phyloP scores from a whole-genome alignment of 2,329 filamentous ascomycete species.

The Colletotrichum sp. region DNA sequence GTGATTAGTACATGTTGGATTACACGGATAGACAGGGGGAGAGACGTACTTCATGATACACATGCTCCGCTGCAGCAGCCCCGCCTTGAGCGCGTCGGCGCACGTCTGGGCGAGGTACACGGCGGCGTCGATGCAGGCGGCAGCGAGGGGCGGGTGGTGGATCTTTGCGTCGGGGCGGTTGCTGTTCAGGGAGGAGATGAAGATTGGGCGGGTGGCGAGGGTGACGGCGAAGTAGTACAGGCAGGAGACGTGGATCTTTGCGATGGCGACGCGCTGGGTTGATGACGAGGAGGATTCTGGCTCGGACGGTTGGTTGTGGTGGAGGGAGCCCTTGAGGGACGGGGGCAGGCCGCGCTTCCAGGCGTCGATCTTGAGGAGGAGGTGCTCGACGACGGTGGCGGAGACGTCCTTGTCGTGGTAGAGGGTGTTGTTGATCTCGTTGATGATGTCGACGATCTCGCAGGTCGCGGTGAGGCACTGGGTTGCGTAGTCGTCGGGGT shows the following conservation, averaged over 20 bases:
- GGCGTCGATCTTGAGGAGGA: constrained; percentile 45
- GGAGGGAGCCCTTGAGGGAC: constrained; percentile 28
- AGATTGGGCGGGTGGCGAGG: neutral
- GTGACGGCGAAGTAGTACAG: neutral
- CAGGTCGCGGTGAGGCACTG: constrained; percentile 45
- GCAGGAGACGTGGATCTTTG: neutral
- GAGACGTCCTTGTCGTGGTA: constrained; percentile 44
- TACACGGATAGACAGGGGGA: too few species aligned
- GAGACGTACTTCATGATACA: neutral
- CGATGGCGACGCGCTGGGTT: neutral
- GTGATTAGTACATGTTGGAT: accelerated
- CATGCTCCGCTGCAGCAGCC: neutral
- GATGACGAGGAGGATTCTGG: neutral
- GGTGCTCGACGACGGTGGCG: constrained; percentile 39
- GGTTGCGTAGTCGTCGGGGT: constrained; percentile 25
- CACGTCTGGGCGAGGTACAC: neutral
- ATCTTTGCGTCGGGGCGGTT: neutral
- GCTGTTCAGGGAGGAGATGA: neutral
- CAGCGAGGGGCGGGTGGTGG: constrained; percentile 40
- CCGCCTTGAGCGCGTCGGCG: neutral
- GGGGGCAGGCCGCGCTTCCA: constrained; percentile 51
- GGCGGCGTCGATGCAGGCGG: constrained; percentile 51
- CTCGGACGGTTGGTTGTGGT: constrained; percentile 40
- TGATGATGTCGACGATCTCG: constrained; percentile 46
- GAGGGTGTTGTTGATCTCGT: constrained; percentile 45